Base-by-base conservation (phyloP, 1,284 basidiomycete genomes). In the Ceraceosorus guamensis region DNA sequence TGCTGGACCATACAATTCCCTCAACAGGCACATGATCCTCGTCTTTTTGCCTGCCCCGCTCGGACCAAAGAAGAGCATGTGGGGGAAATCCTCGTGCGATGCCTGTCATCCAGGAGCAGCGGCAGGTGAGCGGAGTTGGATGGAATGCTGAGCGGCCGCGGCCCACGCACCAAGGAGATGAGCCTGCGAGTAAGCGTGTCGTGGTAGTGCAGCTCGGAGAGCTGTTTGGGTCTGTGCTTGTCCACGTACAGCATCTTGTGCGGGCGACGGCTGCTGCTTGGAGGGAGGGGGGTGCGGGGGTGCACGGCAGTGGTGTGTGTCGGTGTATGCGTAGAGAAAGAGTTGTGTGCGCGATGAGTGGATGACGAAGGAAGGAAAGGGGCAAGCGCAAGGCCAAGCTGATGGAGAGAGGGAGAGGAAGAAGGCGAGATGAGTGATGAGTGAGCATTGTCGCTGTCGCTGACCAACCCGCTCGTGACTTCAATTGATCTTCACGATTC, bases 41-140 rank as follows among this genome's bases (percentile, higher is more conserved):
- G 95, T 98, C 83, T 98, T 98, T 81, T 98, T 98, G 16, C 93
- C 93, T 7, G 93, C 91, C 16, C 93, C 93, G 4, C 89, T 89
- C 2, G 93, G 95, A 0, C 93, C 95, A 73, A 97, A 99, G 79
- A 98, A 96, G 10, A 99, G 83, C 80, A 95, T 87, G 76, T 99
- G 93, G 5, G 93, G 93, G 72, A 98, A 96, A 80, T 98, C 95
- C 2, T 67, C 74, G 61, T 66, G 70, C 6, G 63, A 67, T 24
- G 65, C 70, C 62, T 54, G 44, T 24, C 4, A 49, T 50, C 32
- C 50, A 48, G 18, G 46, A 33, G 43, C 50, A 37, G 43, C 41
- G 53, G 55, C 30, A 63, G n/a, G n/a, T 87, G 76, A 98, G 93
- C 5, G 93, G 95, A 72, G 98, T 96, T 80, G 98, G 93, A 2